Base-by-base conservation (phyloP, 495 filamentous ascomycete genomes). In the Filosporella fistucella region DNA sequence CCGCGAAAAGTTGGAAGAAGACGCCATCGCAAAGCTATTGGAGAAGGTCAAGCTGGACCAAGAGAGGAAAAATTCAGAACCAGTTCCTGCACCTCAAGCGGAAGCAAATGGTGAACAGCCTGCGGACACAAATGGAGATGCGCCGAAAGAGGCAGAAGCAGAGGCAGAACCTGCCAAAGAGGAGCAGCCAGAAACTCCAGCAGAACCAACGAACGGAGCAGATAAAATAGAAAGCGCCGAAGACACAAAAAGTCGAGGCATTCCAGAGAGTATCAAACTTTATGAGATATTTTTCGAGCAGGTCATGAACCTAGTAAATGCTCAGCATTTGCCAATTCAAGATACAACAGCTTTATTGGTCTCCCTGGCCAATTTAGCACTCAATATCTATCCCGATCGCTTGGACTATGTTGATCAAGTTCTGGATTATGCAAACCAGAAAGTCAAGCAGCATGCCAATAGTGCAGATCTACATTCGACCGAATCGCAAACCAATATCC, bases 281-380 rank as follows among this genome's bases (percentile, higher is more conserved):
- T 98, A 96, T 66, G 90, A 96, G 66, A 90, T 97, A 35, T 98
- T 98, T 69, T 95, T 96, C 61, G 87, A 94, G 37, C 93, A 98
- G 60, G 94, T 97, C 42, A 84, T 90, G 52, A 89, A 89, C 58
- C 74, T 98, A 35, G 90, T 97, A 52, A 88, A 88, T 64, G 84
- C 85, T 14, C 90, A 96, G 58, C 82, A 88, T 53, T 72, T 98
- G 46, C 84, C 89, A 3, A 95, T 98, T 44, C 89, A 95, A 63
- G 93, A 98, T 64, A 95, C 86, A 17, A 93, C 91, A 54, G 93
- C 90, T 11, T 70, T 97, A 23, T 73, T 96, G 28, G 91, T 94
- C 20, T 98, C 93, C 5, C 76, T 98, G 28, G 80, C 87, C 12
- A 96, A 97, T 59, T 78, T 98, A 39, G 88, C 93, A 11, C 75